These are phyloP conservation scores for Fusarium avenaceum DNA, from an alignment of 2,329 filamentous ascomycete species.

Conservation along the genomic window DNA sequence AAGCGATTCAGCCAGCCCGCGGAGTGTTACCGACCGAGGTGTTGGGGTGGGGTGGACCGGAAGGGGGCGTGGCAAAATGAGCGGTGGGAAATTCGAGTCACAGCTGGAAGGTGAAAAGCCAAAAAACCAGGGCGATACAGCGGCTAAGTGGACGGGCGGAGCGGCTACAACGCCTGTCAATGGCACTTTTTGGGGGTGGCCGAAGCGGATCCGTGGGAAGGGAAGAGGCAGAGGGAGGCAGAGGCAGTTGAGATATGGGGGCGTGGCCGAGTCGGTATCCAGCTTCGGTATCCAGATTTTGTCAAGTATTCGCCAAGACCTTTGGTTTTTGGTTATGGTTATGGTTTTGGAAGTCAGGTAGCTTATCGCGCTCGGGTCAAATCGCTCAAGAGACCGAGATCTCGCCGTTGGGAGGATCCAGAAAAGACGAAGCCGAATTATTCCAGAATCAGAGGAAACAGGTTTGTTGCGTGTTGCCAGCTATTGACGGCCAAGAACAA, in stretches of 20 bases:
- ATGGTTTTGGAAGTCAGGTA: constrained; percentile 14
- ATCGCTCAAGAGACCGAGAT: constrained; percentile 22
- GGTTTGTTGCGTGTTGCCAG: background rate
- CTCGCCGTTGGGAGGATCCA: constrained; percentile 7
- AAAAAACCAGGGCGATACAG: constrained; percentile 28
- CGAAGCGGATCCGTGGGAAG: constrained; percentile 27
- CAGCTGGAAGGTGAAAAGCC: constrained; percentile 2
- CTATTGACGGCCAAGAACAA: constrained; percentile 11
- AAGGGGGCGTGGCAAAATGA: constrained; percentile 31
- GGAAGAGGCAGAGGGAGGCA: constrained; percentile 15
- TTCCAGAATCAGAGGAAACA: constrained; percentile 17
- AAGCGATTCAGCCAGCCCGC: constrained; percentile 21
- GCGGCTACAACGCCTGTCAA: constrained; percentile 30
- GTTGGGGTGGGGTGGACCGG: background rate
- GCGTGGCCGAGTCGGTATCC: constrained; percentile 1
- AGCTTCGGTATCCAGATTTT: constrained; percentile 34
- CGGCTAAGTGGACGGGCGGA: constrained; percentile 37
- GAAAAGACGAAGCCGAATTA: constrained; percentile 11
- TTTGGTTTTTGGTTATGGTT: background rate
- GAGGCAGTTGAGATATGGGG: constrained; percentile 24
- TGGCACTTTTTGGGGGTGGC: constrained; percentile 9
- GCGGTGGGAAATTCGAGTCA: constrained; percentile 37
- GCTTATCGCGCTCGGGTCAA: constrained; percentile 37
- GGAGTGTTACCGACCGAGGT: constrained; percentile 29
- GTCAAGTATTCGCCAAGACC: constrained; percentile 33